phyloP scores from a whole-genome alignment of 768 basidiomycete genomes.

The Boletus subcaerulescens region DNA sequence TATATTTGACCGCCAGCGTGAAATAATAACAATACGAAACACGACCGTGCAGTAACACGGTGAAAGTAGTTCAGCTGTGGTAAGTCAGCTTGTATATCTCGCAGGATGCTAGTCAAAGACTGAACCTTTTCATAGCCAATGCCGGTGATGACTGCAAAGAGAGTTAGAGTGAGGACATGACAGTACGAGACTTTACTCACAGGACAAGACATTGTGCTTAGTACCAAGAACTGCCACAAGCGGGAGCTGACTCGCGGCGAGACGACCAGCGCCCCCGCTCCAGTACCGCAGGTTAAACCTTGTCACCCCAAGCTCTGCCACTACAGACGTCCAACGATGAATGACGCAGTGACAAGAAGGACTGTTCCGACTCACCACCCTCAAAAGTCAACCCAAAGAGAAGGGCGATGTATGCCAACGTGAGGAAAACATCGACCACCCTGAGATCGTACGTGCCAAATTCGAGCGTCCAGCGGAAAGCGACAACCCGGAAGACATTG shows the following conservation, averaged over 20 bases:
- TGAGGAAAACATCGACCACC: conserved; percentile 47
- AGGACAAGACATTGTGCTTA: conserved; percentile 47
- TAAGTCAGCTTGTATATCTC: not conserved
- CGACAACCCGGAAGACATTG: conserved; percentile 45
- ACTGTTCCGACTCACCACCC: conserved; percentile 37
- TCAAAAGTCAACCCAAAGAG: conserved; percentile 44
- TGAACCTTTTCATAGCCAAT: conserved; percentile 28
- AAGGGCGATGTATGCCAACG: conserved; percentile 42
- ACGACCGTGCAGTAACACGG: conserved; percentile 46
- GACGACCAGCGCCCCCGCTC: conserved; percentile 27
- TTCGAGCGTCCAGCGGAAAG: conserved; percentile 48
- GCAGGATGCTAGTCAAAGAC: not conserved
- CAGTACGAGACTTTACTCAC: conserved; percentile 17
- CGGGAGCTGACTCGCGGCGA: conserved; percentile 39
- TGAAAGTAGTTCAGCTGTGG: conserved; percentile 42
- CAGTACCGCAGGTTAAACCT: conserved; percentile 20
- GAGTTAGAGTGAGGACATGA: not conserved
- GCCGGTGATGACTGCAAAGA: conserved; percentile 26
- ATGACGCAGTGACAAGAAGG: not conserved
- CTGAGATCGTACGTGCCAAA: conserved; percentile 40
- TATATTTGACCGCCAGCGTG: conserved; percentile 36
- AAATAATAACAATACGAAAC: conserved; percentile 47
- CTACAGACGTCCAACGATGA: conserved; percentile 5
- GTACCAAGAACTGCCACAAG: conserved; percentile 45
- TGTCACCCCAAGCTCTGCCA: not conserved